phyloP scores from a whole-genome alignment of 2,329 filamentous ascomycete species.

The Neurospora sp. region DNA sequence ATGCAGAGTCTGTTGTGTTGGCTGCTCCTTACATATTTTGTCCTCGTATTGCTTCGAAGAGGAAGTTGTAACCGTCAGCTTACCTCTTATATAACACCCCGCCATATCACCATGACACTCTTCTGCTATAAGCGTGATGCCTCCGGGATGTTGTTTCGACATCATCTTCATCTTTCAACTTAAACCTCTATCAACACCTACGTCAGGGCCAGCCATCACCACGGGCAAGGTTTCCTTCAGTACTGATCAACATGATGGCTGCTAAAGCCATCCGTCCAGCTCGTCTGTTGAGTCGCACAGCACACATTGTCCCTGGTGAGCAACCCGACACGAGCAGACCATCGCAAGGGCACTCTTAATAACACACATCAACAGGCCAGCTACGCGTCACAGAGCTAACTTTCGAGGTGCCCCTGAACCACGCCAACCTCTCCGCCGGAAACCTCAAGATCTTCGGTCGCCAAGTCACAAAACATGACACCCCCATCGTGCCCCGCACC shows the following conservation, averaged over 20 bases:
- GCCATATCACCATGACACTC: neutral
- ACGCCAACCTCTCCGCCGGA: conserved; percentile 49
- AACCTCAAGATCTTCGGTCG: conserved; percentile 70
- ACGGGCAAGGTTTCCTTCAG: neutral
- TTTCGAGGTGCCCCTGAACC: conserved; percentile 79
- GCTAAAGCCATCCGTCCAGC: conserved; percentile 24
- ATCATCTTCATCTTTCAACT: neutral
- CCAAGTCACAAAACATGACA: conserved; percentile 57
- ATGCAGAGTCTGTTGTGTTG: neutral
- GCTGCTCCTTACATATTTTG: neutral
- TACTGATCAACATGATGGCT: neutral
- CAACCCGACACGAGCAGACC: neutral
- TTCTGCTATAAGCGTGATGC: neutral
- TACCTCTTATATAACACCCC: neutral
- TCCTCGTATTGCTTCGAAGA: neutral
- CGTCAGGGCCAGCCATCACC: neutral
- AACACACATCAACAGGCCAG: conserved; percentile 42
- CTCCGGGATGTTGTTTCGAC: neutral
- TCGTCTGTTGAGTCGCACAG: conserved; percentile 24
- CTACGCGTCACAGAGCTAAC: conserved; percentile 71
- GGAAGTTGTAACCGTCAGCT: neutral
- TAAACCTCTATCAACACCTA: neutral
- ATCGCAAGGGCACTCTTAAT: neutral
- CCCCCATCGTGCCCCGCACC: conserved; percentile 41
- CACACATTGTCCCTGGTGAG: conserved; percentile 17